A percentile compares a stretch with the other conserved stretches of the same genome.
Conservation (phyloP, 768 basidiomycete species). For the Sporobolomyces pararoseus region DNA sequence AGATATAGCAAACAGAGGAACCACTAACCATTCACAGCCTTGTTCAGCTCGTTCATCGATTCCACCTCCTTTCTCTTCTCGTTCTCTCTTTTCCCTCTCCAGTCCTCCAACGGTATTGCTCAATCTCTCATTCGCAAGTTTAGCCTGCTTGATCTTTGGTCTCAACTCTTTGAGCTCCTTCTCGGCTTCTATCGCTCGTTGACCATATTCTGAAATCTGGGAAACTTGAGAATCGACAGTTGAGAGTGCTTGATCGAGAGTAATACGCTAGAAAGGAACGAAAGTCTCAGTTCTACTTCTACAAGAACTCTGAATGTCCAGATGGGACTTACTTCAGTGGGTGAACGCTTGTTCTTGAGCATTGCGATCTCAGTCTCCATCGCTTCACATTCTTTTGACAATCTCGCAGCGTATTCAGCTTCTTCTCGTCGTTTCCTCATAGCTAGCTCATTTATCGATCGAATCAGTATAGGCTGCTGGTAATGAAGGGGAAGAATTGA, state of each 20-base stretch:
- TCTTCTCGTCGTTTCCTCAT: background rate
- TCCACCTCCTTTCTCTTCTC: slow-evolving; percentile 30
- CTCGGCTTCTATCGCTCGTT: slow-evolving; percentile 21
- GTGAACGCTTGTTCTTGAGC: slow-evolving; percentile 41
- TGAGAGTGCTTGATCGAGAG: slow-evolving; percentile 16
- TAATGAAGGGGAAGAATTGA: background rate
- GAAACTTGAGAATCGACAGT: slow-evolving; percentile 20
- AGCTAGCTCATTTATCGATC: background rate
- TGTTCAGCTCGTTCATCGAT: slow-evolving; percentile 38
- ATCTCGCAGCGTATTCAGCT: slow-evolving; percentile 14
- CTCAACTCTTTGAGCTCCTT: slow-evolving; percentile 23
- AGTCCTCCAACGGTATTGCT: slow-evolving; percentile 27
- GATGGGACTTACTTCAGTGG: slow-evolving; percentile 32
- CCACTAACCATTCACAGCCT: slow-evolving; percentile 35
- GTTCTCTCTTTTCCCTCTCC: slow-evolving; percentile 32
- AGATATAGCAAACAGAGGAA: too few species aligned
- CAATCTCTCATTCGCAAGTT: slow-evolving; percentile 24
- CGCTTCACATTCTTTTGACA: slow-evolving; percentile 30
- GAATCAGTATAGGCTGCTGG: background rate
- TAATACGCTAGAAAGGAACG: slow-evolving; percentile 27
- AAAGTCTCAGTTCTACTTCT: too few species aligned
- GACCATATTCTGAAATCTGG: slow-evolving; percentile 22
- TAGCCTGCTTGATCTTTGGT: slow-evolving; percentile 29
- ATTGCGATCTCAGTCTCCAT: slow-evolving; percentile 43
- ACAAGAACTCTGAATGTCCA: too few species aligned